phyloP scores from a whole-genome alignment of 2,329 filamentous ascomycete species.

The Delphinella strobiligena region DNA sequence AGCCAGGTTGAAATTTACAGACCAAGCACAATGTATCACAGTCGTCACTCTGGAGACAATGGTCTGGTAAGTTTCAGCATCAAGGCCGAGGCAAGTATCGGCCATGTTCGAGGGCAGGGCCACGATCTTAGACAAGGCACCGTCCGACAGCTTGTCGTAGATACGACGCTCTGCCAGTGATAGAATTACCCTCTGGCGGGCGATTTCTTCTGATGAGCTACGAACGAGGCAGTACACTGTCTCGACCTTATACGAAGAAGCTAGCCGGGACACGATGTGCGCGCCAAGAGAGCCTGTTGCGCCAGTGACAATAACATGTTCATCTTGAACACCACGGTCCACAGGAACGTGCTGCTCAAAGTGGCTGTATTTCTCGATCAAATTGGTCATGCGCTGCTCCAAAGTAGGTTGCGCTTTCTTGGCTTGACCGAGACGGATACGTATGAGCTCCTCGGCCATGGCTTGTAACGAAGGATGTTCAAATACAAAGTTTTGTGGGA shows the following conservation, averaged over 20 bases:
- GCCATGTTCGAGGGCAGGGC: slow-evolving; percentile 29
- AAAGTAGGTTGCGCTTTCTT: slow-evolving; percentile 6
- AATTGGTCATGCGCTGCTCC: slow-evolving; percentile 15
- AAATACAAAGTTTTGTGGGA: slow-evolving; percentile 47
- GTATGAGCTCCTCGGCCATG: slow-evolving; percentile 33
- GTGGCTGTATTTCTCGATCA: slow-evolving; percentile 20
- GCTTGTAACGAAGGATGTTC: slow-evolving; percentile 39
- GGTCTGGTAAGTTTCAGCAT: slow-evolving; percentile 14
- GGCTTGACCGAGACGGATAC: slow-evolving; percentile 25
- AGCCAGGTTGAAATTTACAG: slow-evolving; percentile 43
- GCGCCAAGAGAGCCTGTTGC: slow-evolving; percentile 51
- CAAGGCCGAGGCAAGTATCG: slow-evolving; percentile 28
- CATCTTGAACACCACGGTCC: slow-evolving; percentile 3
- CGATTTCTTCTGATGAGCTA: slow-evolving; percentile 21
- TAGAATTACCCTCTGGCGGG: slow-evolving; percentile 21
- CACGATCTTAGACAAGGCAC: slow-evolving; percentile 21
- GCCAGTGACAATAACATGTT: slow-evolving; percentile 40
- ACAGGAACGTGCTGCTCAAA: slow-evolving; percentile 18
- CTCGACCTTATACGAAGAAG: slow-evolving; percentile 12
- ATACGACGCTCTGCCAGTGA: slow-evolving; percentile 24
- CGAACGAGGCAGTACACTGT: slow-evolving; percentile 40
- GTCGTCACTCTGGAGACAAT: slow-evolving; percentile 22
- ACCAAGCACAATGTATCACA: slow-evolving; percentile 42
- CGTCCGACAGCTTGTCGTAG: slow-evolving; percentile 17
- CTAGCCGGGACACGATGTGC: slow-evolving; percentile 34